Percentiles rank a stretch among this genome's conserved stretches.
phyloP scores from a whole-genome alignment of 2,329 filamentous ascomycete species.

The Epichloe gansuensis region DNA sequence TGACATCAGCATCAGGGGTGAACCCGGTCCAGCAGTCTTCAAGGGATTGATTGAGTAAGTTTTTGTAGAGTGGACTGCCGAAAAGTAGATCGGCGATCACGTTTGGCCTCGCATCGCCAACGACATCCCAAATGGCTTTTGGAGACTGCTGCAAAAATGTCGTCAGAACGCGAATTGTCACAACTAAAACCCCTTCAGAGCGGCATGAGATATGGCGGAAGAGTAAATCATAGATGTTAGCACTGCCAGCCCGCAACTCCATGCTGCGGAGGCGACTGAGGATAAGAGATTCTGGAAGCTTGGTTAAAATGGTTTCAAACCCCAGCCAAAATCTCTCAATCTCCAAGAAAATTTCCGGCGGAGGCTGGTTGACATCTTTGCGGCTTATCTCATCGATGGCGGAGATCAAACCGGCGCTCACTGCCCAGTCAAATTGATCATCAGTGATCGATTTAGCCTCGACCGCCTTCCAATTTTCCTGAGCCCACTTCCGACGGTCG shows the following conservation, averaged over 20 bases:
- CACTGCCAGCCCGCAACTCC: slow-evolving; percentile 50
- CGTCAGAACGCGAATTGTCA: slow-evolving; percentile 59
- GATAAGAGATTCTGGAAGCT: slow-evolving; percentile 62
- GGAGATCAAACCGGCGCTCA: slow-evolving; percentile 58
- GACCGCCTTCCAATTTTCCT: slow-evolving; percentile 33
- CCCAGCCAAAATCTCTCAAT: slow-evolving; percentile 72
- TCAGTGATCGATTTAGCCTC: slow-evolving; percentile 48
- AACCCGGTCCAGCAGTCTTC: slow-evolving; percentile 27
- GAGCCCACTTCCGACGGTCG: slow-evolving; percentile 35
- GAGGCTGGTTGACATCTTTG: slow-evolving; percentile 26
- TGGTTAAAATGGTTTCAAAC: slow-evolving; percentile 59
- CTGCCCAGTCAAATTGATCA: slow-evolving; percentile 77
- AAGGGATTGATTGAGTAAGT: slow-evolving; percentile 49
- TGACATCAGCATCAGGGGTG: slow-evolving; percentile 34
- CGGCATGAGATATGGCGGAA: slow-evolving; percentile 42
- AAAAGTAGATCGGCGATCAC: slow-evolving; percentile 78
- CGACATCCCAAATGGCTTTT: slow-evolving; percentile 76
- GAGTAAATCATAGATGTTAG: slow-evolving; percentile 52
- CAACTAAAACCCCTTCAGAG: slow-evolving; percentile 47
- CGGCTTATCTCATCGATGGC: slow-evolving; percentile 51
- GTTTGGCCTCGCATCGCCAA: slow-evolving; percentile 67
- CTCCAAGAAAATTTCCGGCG: slow-evolving; percentile 25
- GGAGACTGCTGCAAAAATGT: slow-evolving; percentile 63
- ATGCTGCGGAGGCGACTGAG: slow-evolving; percentile 67
- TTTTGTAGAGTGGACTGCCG: slow-evolving; percentile 52